Evolutionary conservation across 176 grass and related monocot species (phyloP), one percentile per base, ranked within the genome.

Genomic region (Carex cristatella): DNA sequence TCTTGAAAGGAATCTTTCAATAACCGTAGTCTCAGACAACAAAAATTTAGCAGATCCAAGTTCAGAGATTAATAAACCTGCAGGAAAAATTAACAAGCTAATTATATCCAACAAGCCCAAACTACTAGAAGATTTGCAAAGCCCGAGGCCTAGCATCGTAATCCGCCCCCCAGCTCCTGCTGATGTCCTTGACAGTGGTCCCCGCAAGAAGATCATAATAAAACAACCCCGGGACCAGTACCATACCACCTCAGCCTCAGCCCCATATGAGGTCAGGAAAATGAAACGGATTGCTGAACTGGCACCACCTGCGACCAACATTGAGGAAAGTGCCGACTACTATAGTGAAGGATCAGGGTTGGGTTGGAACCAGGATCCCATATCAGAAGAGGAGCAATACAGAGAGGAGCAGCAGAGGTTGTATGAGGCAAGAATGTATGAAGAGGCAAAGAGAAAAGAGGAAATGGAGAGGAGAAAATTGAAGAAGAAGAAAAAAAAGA

Each of bases 401-500:
- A 87, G 82, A 53, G 75, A 87, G 18, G 84, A 93, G 65, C 69
- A 86, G 54, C 82, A 81, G 62, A 93, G 86, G 87, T 35, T 92
- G 69, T 79, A 90, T 81, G 91, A 98, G 84, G 80, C 87, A 81
- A 92, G 85, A 84, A 84, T 83, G 33, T 90, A 91, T 88, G 83
- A 83, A 81, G 79, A 87, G 51, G 57, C 85, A 88, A 89, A 81
- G 6, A 91, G 76, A 80, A 92, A 86, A 76, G 93, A 93, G 69
- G 96, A 98, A 79, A 83, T 87, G 32, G 89, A 89, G 33, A 98
- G 90, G 78, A 70, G 88, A 72, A 98, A 91, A 81, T 91, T 93
- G 89, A 98, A 93, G 84, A 98, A 83, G 44, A 98, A 97, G 94
- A 97, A 98, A 89, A 98, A 92, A 87, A 93, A 85, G 65, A 98